Percentiles rank a stretch among this genome's conserved stretches.
Conservation (phyloP, 73 alveolate species). For the Tetrahymena malaccensis region DNA sequence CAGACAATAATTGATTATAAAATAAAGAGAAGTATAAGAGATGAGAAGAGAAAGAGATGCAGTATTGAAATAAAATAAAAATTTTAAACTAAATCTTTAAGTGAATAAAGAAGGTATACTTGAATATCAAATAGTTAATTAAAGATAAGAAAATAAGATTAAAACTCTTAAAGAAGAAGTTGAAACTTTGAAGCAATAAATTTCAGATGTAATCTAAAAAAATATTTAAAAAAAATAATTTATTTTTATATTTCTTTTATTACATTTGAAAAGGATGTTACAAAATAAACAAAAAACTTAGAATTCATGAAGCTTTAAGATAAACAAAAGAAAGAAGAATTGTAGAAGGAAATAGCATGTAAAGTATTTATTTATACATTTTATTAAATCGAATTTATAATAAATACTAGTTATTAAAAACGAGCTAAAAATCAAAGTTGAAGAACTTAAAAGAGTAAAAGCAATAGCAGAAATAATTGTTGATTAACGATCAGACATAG, state of each 20-base stretch:
- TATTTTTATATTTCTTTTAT: neutral
- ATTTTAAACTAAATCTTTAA: neutral
- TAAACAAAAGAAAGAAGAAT: neutral
- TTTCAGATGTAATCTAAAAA: neutral
- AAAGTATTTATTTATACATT: neutral
- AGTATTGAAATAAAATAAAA: neutral
- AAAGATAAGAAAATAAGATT: neutral
- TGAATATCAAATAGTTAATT: neutral
- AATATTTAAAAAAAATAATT: neutral
- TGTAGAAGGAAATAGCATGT: neutral
- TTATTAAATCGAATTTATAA: neutral
- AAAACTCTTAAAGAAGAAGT: neutral
- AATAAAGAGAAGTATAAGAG: neutral
- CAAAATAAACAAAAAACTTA: neutral
- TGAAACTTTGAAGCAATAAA: neutral
- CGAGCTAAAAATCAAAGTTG: neutral
- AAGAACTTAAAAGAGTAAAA: neutral
- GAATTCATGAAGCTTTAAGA: neutral
- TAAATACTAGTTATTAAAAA: neutral
- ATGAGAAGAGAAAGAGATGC: neutral
- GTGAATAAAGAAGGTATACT: neutral
- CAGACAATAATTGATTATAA: neutral
- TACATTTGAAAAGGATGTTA: neutral
- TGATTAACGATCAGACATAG: neutral
- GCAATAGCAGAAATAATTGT: neutral